These are phyloP conservation scores for Arachis stenosperma DNA, from an alignment of 306 rosid genomes.

Conservation along the genomic window DNA sequence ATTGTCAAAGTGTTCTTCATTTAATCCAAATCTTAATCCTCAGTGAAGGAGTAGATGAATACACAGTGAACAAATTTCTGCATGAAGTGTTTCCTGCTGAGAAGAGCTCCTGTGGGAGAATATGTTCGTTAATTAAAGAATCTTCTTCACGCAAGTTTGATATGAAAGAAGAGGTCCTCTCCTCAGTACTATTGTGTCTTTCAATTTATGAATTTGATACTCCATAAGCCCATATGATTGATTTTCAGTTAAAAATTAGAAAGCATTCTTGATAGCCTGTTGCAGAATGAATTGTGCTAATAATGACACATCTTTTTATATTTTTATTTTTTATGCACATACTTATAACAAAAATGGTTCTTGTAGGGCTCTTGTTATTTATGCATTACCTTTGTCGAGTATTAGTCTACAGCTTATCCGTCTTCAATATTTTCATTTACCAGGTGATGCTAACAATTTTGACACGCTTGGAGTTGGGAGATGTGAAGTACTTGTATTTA, in stretches of 20 bases:
- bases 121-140: conserved; percentile 72
- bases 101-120: conserved; percentile 59
- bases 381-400: conserved; percentile 21
- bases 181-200: conserved; percentile 42
- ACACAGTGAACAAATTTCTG: conserved; percentile 78
- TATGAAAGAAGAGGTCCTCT: conserved; percentile 90
- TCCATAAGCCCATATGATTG: neutral
- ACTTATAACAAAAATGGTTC: conserved; percentile 7
- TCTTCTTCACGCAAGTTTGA: conserved; percentile 85
- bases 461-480: conserved; percentile 92
- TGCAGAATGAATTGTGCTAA: no score
- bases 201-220: conserved; percentile 35
- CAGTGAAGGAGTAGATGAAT: conserved; percentile 95
- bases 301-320: no score
- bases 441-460: conserved; percentile 92
- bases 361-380: conserved; percentile 19
- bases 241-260: conserved; percentile 27
- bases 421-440: conserved; percentile 39
- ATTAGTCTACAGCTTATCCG: conserved; percentile 28
- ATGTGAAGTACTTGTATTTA: conserved; percentile 72
- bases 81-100: conserved; percentile 65
- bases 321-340: neutral
- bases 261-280: conserved; percentile 22
- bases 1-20: conserved; percentile 20
- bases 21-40: conserved; percentile 39